A percentile compares a stretch with the other conserved stretches of the same genome.
Evolutionary conservation across 768 basidiomycete species (phyloP).

Genomic region (Crucibulum laeve): DNA sequence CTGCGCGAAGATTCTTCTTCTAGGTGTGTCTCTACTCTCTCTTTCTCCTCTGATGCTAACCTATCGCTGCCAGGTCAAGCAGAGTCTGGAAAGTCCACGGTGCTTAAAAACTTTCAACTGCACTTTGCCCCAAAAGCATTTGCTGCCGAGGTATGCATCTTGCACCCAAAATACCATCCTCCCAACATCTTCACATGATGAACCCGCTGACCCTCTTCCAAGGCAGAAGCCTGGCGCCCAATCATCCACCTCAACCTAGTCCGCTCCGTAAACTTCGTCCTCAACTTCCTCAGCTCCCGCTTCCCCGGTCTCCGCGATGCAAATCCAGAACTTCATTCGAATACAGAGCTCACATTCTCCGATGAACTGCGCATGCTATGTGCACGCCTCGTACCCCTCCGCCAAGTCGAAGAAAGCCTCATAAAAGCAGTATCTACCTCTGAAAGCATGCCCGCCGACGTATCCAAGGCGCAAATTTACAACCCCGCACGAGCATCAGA

Average conservation of each 20-base stretch:
- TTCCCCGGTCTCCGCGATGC: constrained; percentile 13
- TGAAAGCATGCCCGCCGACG: constrained; percentile 8
- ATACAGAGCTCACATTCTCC: constrained; percentile 18
- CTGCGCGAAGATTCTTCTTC: constrained; percentile 47
- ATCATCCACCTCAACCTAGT: constrained; percentile 69
- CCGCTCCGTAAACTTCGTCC: constrained; percentile 40
- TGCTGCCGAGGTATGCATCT: constrained; percentile 40
- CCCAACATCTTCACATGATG: background rate
- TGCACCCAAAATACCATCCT: background rate
- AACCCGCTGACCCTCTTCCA: background rate
- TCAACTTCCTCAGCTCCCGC: constrained; percentile 23
- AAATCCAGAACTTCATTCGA: constrained; percentile 10
- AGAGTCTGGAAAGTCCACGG: constrained; percentile 65
- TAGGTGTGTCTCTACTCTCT: constrained; percentile 35
- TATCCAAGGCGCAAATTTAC: constrained; percentile 14
- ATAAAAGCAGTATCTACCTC: constrained; percentile 35
- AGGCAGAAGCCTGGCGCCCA: constrained; percentile 56
- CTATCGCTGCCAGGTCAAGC: constrained; percentile 46
- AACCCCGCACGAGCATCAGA: constrained; percentile 41
- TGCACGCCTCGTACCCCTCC: constrained; percentile 48
- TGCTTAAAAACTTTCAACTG: constrained; percentile 64
- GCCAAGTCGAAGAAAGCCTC: constrained; percentile 50
- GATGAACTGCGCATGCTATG: constrained; percentile 40
- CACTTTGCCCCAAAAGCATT: constrained; percentile 58
- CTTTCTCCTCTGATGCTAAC: background rate